Base-by-base conservation (phyloP, 148 eudicot species). In the Persicaria maculosa region DNA sequence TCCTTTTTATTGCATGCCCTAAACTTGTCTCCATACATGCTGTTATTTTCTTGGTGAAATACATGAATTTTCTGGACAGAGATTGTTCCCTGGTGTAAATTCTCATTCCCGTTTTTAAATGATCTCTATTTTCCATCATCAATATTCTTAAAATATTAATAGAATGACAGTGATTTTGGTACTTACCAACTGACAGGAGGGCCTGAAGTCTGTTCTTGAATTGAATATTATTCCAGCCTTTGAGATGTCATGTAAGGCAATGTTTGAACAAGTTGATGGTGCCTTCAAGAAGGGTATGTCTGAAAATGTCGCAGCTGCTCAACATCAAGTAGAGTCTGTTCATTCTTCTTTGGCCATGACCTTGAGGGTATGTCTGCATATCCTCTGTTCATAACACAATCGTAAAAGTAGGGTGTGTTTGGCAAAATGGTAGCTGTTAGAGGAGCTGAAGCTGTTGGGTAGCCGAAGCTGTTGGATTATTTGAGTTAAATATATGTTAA, bases 191-290 rank as follows among this genome's bases (percentile, higher is more conserved):
- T 62, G 74, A 36, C 90, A 95, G 99, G 99, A 95, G 73, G 85
- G 94, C 20, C 65, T 95, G 81, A 95, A 86, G 81, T 83, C 90
- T 75, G 85, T 84, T 83, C 69, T 95, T 80, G 99, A 95, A 83
- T 81, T 79, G 72, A 87, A 91, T 73, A 76, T 95, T 9, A 78
- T 92, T 68, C 98, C 98, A 77, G 97, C 93, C 71, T 92, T 92
- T 74, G 97, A 95, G 89, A 82, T 80, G 88, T 84, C 98, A 53
- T 92, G 98, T 85, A 87, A 88, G 83, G 79, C 93, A 45, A 92
- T 95, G 93, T 95, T 95, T 87, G 97, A 95, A 83, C 98, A 95
- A 91, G 89, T 95, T 77, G 92, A 95, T 74, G 54, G 86, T 75
- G 79, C 96, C 62, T 95, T 95, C 76, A 96, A 90, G 85, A 95